Evolutionary conservation across 2,329 filamentous ascomycete species (phyloP), one percentile per base, ranked within the genome.

Genomic region (Hypoxylon sp.): DNA sequence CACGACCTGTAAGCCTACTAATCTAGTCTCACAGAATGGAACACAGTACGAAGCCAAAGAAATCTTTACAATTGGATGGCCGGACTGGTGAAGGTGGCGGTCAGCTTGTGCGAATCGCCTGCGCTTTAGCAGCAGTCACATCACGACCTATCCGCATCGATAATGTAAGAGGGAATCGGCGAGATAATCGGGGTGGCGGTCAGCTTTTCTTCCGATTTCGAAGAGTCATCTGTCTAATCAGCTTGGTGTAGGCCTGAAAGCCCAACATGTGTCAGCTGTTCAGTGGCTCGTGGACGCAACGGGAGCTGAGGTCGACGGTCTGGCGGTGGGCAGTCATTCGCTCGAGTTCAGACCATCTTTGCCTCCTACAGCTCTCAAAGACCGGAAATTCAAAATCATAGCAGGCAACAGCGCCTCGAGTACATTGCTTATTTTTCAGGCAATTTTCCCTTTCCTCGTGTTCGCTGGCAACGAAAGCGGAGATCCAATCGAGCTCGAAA

Each of bases 41-140:
- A 45, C 10, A 23, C 45, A 50, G 1, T 50, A 72, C 71, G 72
- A 63, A 49, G 36, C 14, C 64, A 3, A 59, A 56, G 53, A 71
- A 70, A 28, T 65, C 67, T 5, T 38, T 89, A 23, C 79, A 82
- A 57, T 75, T 90, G 1, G 87, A 89, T 70, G 88, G 88, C 14
- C 78, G 82, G 11, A 86, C 83, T 0, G 87, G 88, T 0, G 88
- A 90, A 73, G 89, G 89, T 3, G 89, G 88, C 3, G 88, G 88
- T 2, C 88, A 91, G 70, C 77, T 90, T 0, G 83, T 90, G 0
- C 80, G 89, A 46, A 79, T 89, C 1, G 87, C 87, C 1, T 80
- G 87, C 36, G 82, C 82, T 1, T 79, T 91, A 5, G 84, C 88
- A 10, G 85, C 88, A 0, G 81, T 90, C 28, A 85, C 86, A 1